Conservation (phyloP, 139 green algal species). For the Tetraselmis striata region DNA sequence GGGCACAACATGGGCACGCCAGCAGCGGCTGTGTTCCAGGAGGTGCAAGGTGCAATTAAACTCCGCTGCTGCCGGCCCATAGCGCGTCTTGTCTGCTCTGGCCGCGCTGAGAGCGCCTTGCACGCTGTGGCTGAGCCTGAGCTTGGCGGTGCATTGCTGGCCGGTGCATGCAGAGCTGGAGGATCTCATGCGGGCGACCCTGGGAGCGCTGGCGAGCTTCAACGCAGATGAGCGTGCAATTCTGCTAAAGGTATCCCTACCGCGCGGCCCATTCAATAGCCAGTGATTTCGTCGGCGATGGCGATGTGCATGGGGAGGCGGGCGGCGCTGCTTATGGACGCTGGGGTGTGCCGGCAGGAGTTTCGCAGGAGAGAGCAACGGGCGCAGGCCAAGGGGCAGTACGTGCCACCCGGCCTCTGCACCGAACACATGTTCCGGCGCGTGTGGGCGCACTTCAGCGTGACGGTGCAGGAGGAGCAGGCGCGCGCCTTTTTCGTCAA, state of each 20-base stretch:
- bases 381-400: not conserved
- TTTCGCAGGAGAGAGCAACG: not conserved
- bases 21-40: not conserved
- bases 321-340: not conserved
- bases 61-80: no score
- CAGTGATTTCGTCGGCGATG: no score
- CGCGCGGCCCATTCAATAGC: not conserved
- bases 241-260: slow-evolving; percentile 15
- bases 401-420: not conserved
- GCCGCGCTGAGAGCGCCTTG: no score
- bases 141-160: no score
- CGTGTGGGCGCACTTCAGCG: slow-evolving; percentile 39
- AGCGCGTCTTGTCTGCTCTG: no score
- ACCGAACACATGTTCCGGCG: slow-evolving; percentile 13
- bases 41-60: not conserved
- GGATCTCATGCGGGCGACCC: slow-evolving; percentile 38
- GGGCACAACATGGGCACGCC: not conserved
- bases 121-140: no score
- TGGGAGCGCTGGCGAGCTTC: slow-evolving; percentile 49
- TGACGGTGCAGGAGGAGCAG: slow-evolving; percentile 39
- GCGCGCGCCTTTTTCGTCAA: slow-evolving; percentile 44
- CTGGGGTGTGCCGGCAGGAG: not conserved
- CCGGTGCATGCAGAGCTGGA: slow-evolving; percentile 48
- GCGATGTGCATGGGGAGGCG: no score
- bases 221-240: slow-evolving; percentile 49